phyloP scores from a whole-genome alignment of 176 grass and related monocot genomes.

The Oryza brachyantha region DNA sequence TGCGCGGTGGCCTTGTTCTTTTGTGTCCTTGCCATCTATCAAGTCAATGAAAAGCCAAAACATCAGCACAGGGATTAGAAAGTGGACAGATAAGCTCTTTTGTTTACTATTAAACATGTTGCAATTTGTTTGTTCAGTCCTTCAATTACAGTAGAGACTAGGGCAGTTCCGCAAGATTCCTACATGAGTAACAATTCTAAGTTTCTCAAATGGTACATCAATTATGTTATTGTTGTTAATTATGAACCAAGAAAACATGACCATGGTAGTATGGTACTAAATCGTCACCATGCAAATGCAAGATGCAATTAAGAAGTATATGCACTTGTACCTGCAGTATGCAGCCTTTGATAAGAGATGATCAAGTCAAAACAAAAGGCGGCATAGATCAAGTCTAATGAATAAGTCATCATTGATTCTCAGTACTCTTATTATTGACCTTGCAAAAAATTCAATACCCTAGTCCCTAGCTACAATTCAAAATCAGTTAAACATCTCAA shows the following conservation, averaged over 20 bases:
- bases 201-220: background rate
- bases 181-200: background rate
- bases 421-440: background rate
- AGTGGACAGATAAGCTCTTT: background rate
- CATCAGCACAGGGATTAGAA: constrained; percentile 9
- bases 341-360: background rate
- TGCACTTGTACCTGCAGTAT: background rate
- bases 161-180: background rate
- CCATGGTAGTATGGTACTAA: background rate
- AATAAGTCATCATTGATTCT: background rate
- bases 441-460: background rate
- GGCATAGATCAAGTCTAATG: background rate
- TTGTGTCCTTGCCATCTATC: constrained; percentile 89
- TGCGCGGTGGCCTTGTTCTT: constrained; percentile 98
- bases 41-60: constrained; percentile 2
- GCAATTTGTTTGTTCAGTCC: background rate
- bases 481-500: background rate
- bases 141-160: background rate
- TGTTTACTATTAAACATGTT: background rate
- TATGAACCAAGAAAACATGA: background rate
- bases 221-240: background rate
- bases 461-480: background rate
- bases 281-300: background rate
- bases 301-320: background rate
- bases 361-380: constrained; percentile 1